Percentiles rank a stretch among this genome's conserved stretches.
Conservation (phyloP, 169 alveolate species). For the Theileria annulata region DNA sequence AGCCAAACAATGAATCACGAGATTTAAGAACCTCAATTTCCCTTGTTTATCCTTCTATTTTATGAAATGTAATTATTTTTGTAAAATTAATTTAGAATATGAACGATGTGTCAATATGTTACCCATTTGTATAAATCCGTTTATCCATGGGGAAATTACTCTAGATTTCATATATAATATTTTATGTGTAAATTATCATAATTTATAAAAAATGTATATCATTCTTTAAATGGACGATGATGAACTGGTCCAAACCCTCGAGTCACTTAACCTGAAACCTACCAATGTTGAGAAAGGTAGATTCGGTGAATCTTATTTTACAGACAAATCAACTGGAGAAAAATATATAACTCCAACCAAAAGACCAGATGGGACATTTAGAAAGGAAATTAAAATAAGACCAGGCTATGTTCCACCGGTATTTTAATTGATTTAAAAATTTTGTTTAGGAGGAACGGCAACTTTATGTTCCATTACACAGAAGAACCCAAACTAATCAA, state of each 20-base stretch:
- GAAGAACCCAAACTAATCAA: constrained; percentile 2
- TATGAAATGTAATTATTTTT: too few relatives aligned
- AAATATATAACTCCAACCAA: constrained; percentile 67
- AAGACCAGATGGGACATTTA: constrained; percentile 74
- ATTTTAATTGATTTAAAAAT: neutral
- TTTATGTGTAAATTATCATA: constrained; percentile 3
- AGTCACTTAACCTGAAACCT: constrained; percentile 4
- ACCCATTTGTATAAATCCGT: neutral
- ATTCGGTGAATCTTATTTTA: constrained; percentile 69
- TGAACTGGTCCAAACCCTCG: constrained; percentile 29
- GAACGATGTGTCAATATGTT: neutral
- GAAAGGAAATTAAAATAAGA: constrained; percentile 69
- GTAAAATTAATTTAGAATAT: neutral
- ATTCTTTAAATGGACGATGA: constrained; percentile 22
- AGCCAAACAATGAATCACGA: neutral
- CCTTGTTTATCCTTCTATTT: neutral
- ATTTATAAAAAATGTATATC: neutral
- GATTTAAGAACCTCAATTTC: neutral
- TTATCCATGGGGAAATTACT: neutral
- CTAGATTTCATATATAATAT: neutral
- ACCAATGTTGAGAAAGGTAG: constrained; percentile 31
- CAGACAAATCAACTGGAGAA: constrained; percentile 67
- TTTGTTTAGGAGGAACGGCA: constrained; percentile 22
- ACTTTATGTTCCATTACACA: constrained; percentile 18
- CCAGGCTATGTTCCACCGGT: constrained; percentile 79